Conservation (phyloP, 1,284 basidiomycete species). For the Cryptococcus amylolentus region DNA sequence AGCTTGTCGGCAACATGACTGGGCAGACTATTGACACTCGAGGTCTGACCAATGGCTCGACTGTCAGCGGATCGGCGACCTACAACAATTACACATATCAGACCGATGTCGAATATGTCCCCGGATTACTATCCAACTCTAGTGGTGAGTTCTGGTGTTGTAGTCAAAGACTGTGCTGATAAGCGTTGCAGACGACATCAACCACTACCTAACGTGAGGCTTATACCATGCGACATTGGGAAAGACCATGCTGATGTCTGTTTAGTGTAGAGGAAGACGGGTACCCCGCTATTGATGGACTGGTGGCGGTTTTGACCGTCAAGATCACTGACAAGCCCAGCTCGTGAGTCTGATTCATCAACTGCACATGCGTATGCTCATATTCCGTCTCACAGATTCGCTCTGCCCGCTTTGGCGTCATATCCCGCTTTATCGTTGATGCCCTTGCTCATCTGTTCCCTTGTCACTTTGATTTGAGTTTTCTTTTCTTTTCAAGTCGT, state of each 20-base stretch:
- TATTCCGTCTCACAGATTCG: not conserved
- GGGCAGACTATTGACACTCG: conserved; percentile 56
- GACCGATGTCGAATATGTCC: conserved; percentile 63
- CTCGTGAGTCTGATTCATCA: conserved; percentile 12
- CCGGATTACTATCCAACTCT: conserved; percentile 65
- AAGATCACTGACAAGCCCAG: conserved; percentile 55
- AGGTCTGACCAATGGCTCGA: conserved; percentile 58
- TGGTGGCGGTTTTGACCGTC: conserved; percentile 77
- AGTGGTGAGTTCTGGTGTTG: conserved; percentile 47
- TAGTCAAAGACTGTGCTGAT: conserved; percentile 4
- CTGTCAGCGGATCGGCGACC: conserved; percentile 31
- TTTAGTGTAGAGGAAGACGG: conserved; percentile 58
- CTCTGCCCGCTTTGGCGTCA: not conserved
- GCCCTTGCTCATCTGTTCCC: not conserved
- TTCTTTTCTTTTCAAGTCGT: no score
- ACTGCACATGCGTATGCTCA: not conserved
- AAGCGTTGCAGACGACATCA: conserved; percentile 58
- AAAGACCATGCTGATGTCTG: not conserved
- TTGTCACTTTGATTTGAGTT: not conserved
- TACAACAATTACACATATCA: conserved; percentile 63
- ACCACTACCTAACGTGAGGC: conserved; percentile 60
- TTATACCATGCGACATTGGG: not conserved
- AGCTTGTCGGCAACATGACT: conserved; percentile 76
- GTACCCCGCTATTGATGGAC: conserved; percentile 70
- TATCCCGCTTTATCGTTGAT: not conserved